Base-by-base conservation (phyloP, 352 stramenopile species). In the Globisporangium alternatum region DNA sequence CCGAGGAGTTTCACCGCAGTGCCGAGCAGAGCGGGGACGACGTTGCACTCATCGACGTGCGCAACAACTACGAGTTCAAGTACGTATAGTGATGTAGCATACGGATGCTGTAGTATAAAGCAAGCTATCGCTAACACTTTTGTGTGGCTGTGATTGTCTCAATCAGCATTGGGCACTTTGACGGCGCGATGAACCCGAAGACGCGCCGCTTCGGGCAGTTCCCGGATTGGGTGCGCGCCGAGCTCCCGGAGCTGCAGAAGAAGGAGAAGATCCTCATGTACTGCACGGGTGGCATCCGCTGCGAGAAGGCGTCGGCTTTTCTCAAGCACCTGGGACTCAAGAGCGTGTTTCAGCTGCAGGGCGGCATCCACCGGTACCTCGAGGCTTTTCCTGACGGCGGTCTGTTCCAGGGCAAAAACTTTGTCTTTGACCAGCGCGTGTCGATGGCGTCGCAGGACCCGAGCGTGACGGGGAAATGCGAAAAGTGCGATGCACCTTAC, bases 231-330 rank as follows among this genome's bases (percentile, higher is more conserved):
- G 83, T 82, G 49, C 75, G 74, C 28, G 60, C 75, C 6, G 64
- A 89, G 58, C 68, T 95, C 5, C 76, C 81, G 2, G 66, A 63
- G 43, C 64, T 95, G 22, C 70, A 88, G 62, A 61, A 78, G 56
- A 90, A 92, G 56, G 70, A 84, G 53, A 86, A 86, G 60, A 85
- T 95, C 62, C 72, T 95, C 73, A 93, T 95, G 86, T 95, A 93
- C 68, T 95, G 86, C 74, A 95, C 86, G 0, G 86, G 86, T 35
- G 86, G 86, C 62, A 88, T 95, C 53, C 86, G 86, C 15, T 95
- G 86, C 31, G 86, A 95, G 65, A 95, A 95, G 64, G 86, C 86
- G 13, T 91, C 84, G 44, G 83, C 83, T 39, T 90, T 86, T 66
- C 77, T 95, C 25, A 77, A 80, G 47, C 78, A 91, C 41, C 67